A percentile compares a stretch with the other conserved stretches of the same genome.
Evolutionary conservation across 352 stramenopile species (phyloP).

Genomic region (Pythium monospermum): DNA sequence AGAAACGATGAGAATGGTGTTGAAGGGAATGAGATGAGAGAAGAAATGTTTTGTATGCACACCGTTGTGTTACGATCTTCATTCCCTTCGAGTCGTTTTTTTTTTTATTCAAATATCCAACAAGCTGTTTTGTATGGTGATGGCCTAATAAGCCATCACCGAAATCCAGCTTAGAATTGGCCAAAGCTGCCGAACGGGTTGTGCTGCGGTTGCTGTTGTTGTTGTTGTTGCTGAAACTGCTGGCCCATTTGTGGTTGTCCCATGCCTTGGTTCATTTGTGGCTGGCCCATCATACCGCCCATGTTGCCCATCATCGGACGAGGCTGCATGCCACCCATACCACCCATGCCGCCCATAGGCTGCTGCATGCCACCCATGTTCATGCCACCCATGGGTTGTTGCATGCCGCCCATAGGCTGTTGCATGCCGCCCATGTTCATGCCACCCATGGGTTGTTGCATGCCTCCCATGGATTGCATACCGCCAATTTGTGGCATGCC

Average conservation of each 20-base stretch:
- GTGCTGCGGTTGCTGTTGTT: conserved; percentile 52
- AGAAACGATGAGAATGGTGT: no score
- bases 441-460: conserved; percentile 51
- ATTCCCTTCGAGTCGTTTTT: no score
- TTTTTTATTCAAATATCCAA: conserved; percentile 12
- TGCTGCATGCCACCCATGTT: conserved; percentile 50
- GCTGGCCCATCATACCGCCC: conserved; percentile 61
- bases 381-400: conserved; percentile 38
- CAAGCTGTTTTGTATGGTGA: neutral
- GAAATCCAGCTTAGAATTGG: conserved; percentile 38
- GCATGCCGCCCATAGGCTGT: conserved; percentile 33
- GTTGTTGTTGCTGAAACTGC: conserved; percentile 41
- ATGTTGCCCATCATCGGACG: conserved; percentile 20
- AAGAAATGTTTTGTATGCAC: no score
- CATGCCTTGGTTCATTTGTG: conserved; percentile 31
- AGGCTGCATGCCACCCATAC: conserved; percentile 34
- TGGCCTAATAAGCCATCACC: no score
- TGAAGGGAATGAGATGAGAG: no score
- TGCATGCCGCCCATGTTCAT: conserved; percentile 38
- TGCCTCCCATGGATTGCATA: conserved; percentile 34
- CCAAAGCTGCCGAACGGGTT: conserved; percentile 56
- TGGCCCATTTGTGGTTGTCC: conserved; percentile 8
- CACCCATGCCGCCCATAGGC: conserved; percentile 40
- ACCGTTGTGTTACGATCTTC: no score
- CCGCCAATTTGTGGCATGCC: conserved; percentile 24